Conservation (phyloP, 2,329 filamentous ascomycete species). For the Scytalidium sp. region DNA sequence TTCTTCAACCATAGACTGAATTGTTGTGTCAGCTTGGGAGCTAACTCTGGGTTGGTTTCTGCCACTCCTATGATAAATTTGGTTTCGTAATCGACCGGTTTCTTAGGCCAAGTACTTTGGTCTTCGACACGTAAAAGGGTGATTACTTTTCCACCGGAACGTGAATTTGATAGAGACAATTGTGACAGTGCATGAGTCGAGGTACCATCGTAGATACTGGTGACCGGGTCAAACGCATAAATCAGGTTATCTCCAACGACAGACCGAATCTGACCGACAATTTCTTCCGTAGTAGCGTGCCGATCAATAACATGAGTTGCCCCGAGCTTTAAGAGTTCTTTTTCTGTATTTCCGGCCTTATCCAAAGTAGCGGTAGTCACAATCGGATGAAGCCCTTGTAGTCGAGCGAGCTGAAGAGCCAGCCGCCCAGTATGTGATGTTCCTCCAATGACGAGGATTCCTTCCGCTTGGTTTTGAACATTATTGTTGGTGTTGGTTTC, state of each 20-base stretch:
- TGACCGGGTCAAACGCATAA: constrained; percentile 37
- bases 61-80: too few relatives aligned
- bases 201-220: too few relatives aligned
- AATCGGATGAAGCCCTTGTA: constrained; percentile 34
- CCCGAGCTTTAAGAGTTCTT: constrained; percentile 30
- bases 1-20: too few relatives aligned
- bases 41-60: too few relatives aligned
- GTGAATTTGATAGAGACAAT: too few relatives aligned
- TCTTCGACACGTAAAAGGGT: too few relatives aligned
- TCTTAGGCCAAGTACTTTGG: too few relatives aligned
- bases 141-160: too few relatives aligned
- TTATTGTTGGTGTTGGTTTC: too few relatives aligned
- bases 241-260: constrained; percentile 36
- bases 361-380: constrained; percentile 32
- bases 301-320: constrained; percentile 39
- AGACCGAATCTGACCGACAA: constrained; percentile 29
- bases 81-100: too few relatives aligned
- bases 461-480: not conserved
- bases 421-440: constrained; percentile 30
- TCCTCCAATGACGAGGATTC: constrained; percentile 31
- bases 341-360: constrained; percentile 20
- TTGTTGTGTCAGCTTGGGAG: too few relatives aligned
- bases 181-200: too few relatives aligned
- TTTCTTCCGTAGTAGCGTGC: constrained; percentile 19
- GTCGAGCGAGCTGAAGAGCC: constrained; percentile 28